phyloP scores from a whole-genome alignment of 768 basidiomycete genomes.

The Polyporus arcularius region DNA sequence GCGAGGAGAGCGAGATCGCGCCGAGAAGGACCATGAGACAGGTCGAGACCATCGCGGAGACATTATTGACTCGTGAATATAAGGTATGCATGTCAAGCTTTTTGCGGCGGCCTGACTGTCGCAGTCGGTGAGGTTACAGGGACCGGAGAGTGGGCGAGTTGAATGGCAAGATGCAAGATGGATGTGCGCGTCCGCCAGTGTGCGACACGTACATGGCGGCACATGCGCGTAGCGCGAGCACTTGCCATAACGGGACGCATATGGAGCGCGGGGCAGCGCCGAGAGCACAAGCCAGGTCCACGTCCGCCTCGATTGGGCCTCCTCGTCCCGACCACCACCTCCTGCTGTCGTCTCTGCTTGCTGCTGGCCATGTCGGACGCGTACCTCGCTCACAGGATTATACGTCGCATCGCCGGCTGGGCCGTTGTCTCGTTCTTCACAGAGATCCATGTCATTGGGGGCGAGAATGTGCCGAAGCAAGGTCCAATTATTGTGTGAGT shows the following conservation, averaged over 20 bases:
- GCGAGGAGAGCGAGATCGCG: slow-evolving; percentile 72
- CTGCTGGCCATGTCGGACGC: slow-evolving; percentile 32
- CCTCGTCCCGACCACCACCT: slow-evolving; percentile 1
- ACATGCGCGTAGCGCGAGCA: slow-evolving; percentile 9
- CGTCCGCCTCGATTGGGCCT: neutral
- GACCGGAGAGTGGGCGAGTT: neutral
- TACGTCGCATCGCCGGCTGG: slow-evolving; percentile 70
- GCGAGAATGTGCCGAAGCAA: slow-evolving; percentile 82
- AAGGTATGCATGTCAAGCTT: slow-evolving; percentile 61
- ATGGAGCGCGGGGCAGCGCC: neutral
- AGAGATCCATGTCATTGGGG: slow-evolving; percentile 82
- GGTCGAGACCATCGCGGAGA: slow-evolving; percentile 71
- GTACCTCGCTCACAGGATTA: slow-evolving; percentile 61
- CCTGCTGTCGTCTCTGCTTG: neutral
- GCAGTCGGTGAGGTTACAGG: neutral
- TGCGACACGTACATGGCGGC: slow-evolving; percentile 11
- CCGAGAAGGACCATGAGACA: slow-evolving; percentile 73
- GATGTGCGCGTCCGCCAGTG: neutral
- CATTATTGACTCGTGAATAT: slow-evolving; percentile 70
- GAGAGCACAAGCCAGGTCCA: too few species aligned
- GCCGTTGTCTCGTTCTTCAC: slow-evolving; percentile 88
- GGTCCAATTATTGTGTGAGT: slow-evolving; percentile 95
- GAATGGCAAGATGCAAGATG: too few species aligned
- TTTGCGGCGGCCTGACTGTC: neutral
- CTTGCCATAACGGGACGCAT: neutral